Evolutionary conservation across 495 filamentous ascomycete species (phyloP).

Genomic region (Hamigera avellanea): DNA sequence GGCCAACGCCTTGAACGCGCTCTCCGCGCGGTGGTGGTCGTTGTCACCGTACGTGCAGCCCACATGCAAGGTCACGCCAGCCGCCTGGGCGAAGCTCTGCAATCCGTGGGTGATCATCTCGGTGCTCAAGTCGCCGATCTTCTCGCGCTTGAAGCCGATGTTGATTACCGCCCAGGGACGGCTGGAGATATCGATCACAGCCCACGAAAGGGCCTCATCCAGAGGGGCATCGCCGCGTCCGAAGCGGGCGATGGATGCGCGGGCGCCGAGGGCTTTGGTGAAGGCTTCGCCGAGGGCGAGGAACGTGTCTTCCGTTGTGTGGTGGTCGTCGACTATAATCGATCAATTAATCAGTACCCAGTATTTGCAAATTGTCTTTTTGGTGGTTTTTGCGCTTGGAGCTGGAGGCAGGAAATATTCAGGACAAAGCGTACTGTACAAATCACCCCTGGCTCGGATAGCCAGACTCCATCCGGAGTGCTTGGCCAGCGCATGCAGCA

Average conservation of each 20-base stretch:
- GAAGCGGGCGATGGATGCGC: slow-evolving; percentile 76
- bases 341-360: not conserved
- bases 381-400: too few species aligned
- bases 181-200: slow-evolving; percentile 88
- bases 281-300: slow-evolving; percentile 83
- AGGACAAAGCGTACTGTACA: slow-evolving; percentile 85
- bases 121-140: slow-evolving; percentile 81
- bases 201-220: slow-evolving; percentile 88
- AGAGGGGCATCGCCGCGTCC: slow-evolving; percentile 84
- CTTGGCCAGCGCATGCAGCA: slow-evolving; percentile 94
- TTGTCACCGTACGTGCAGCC: slow-evolving; percentile 81
- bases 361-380: too few species aligned
- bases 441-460: slow-evolving; percentile 71
- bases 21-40: slow-evolving; percentile 94
- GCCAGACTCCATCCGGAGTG: slow-evolving; percentile 87
- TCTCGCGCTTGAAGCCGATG: slow-evolving; percentile 73
- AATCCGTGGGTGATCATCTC: slow-evolving; percentile 98
- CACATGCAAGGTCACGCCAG: slow-evolving; percentile 86
- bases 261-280: slow-evolving; percentile 59
- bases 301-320: slow-evolving; percentile 93
- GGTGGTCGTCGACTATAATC: slow-evolving; percentile 84
- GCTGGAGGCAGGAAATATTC: too few species aligned
- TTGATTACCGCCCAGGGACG: slow-evolving; percentile 76
- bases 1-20: slow-evolving; percentile 92
- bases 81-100: slow-evolving; percentile 83